These are phyloP conservation scores for Botryotinia calthae DNA, from an alignment of 2,329 filamentous ascomycete species.

Conservation along the genomic window DNA sequence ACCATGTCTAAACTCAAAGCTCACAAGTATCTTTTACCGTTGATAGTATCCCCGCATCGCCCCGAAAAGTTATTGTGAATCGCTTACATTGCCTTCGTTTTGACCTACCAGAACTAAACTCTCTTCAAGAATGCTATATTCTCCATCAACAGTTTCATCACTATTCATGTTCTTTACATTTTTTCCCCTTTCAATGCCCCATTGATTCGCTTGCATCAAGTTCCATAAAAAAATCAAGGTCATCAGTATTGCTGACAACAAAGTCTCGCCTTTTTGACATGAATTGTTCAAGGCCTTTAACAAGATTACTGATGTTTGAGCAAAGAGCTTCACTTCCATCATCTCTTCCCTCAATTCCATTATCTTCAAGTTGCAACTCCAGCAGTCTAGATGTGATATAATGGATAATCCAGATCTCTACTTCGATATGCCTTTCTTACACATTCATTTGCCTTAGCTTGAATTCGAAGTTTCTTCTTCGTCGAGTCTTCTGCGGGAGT, in stretches of 20 bases:
- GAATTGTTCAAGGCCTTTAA: too few relatives aligned
- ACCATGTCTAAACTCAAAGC: not conserved
- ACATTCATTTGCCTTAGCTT: not conserved
- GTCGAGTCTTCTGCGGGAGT: not conserved
- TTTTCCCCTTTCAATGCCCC: not conserved
- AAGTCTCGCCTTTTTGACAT: not conserved
- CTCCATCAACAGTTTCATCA: not conserved
- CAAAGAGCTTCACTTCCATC: not conserved
- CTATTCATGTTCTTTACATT: not conserved
- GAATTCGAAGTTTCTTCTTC: not conserved
- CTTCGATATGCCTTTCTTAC: not conserved
- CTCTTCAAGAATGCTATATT: not conserved
- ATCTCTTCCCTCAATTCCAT: not conserved
- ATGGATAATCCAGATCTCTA: not conserved
- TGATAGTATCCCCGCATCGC: not conserved
- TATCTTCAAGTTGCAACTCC: not conserved
- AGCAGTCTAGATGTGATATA: not conserved
- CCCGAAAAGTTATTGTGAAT: too few relatives aligned
- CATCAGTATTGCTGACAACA: not conserved
- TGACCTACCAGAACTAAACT: not conserved
- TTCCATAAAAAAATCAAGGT: not conserved
- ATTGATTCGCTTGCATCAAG: not conserved
- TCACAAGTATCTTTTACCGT: too few relatives aligned
- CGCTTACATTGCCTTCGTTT: not conserved
- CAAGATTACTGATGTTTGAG: not conserved